Evolutionary conservation across 768 basidiomycete species (phyloP).

Genomic region (Holtermannia corniformis): DNA sequence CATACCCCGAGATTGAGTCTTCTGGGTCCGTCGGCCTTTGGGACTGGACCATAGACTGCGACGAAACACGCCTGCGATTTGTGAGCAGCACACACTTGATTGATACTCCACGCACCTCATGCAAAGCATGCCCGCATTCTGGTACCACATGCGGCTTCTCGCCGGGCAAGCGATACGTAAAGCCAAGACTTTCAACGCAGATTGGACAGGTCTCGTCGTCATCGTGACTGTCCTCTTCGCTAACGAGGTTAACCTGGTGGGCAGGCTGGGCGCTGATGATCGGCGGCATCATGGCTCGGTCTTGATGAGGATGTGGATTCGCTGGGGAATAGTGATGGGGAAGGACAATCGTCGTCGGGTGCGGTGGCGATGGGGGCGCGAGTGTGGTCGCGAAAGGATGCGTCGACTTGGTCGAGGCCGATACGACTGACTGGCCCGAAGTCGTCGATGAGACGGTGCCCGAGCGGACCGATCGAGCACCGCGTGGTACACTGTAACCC

Average conservation of each 20-base stretch:
- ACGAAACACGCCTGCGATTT: constrained; percentile 76
- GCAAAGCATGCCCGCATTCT: constrained; percentile 95
- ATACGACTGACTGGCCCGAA: constrained; percentile 10
- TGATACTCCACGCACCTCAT: constrained; percentile 50
- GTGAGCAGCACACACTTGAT: constrained; percentile 35
- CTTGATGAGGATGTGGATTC: not conserved
- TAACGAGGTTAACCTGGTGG: constrained; percentile 27
- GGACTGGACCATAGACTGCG: constrained; percentile 84
- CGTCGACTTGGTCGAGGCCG: constrained; percentile 4
- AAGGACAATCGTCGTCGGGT: constrained; percentile 3
- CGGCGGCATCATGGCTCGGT: not conserved
- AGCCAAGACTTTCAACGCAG: constrained; percentile 88
- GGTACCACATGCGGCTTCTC: constrained; percentile 97
- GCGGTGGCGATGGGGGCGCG: constrained; percentile 12
- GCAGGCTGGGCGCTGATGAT: constrained; percentile 7
- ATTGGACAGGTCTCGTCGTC: constrained; percentile 92
- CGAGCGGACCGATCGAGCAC: constrained; percentile 7
- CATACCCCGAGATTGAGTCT: constrained; percentile 85
- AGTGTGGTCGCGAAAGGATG: constrained; percentile 33
- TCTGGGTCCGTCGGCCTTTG: constrained; percentile 44
- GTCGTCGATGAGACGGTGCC: constrained; percentile 14
- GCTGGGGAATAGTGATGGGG: constrained; percentile 8
- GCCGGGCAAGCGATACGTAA: constrained; percentile 82
- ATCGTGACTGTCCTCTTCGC: constrained; percentile 27
- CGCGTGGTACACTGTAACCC: no score